Evolutionary conservation across 1,139 yeast species (phyloP).

Genomic region (Blastobotrys persicus): DNA sequence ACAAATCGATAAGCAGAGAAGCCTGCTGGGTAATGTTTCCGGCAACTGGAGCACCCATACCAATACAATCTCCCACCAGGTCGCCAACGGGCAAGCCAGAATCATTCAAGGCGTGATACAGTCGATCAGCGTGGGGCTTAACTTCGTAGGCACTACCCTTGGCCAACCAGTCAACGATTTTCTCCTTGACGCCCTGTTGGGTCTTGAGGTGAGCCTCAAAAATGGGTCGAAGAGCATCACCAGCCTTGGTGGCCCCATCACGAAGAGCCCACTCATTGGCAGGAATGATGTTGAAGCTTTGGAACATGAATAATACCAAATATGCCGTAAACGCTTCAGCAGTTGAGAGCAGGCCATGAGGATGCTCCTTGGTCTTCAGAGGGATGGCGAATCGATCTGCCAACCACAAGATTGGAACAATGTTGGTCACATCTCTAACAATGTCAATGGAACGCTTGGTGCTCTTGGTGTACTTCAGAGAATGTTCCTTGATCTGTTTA

Average conservation of each 20-base stretch:
- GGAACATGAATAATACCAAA: conserved; percentile 13
- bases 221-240: conserved; percentile 12
- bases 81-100: conserved; percentile 12
- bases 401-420: conserved; percentile 14
- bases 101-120: conserved; percentile 10
- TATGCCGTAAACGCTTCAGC: conserved; percentile 12
- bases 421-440: conserved; percentile 15
- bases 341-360: conserved; percentile 9
- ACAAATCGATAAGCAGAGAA: conserved; percentile 13
- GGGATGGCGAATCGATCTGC: conserved; percentile 14
- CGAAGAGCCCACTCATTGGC: conserved; percentile 13
- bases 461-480: conserved; percentile 10
- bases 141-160: conserved; percentile 14
- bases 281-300: conserved; percentile 15
- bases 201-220: conserved; percentile 15
- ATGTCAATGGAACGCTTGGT: conserved; percentile 13
- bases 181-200: conserved; percentile 12
- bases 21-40: conserved; percentile 15
- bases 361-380: conserved; percentile 13
- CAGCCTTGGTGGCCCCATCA: conserved; percentile 13
- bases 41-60: conserved; percentile 12
- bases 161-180: conserved; percentile 14
- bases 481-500: conserved; percentile 10
- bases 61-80: conserved; percentile 13
- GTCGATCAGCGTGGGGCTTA: conserved; percentile 10